Conservation (phyloP, 73 alveolate genomes). For the Paramecium octaurelia region DNA sequence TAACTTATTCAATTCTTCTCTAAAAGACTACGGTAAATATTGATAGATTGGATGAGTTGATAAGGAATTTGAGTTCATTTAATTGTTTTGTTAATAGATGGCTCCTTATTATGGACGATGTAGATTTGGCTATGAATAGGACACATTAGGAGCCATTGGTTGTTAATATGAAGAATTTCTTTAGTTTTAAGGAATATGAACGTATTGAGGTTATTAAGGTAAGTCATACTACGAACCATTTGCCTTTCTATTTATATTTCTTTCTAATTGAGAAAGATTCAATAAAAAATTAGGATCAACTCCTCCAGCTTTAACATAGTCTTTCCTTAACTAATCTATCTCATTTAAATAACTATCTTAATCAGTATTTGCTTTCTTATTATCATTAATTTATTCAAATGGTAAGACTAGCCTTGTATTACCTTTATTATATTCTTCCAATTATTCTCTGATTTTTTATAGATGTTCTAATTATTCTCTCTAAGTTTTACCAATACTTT, state of each 20-base stretch:
- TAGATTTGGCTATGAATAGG: not conserved
- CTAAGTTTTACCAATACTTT: not conserved
- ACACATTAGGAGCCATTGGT: not conserved
- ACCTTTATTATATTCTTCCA: constrained; percentile 39
- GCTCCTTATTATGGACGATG: not conserved
- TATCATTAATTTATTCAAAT: constrained; percentile 3
- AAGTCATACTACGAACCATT: not conserved
- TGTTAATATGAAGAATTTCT: not conserved
- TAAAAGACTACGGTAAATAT: constrained; percentile 25
- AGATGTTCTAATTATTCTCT: constrained; percentile 22
- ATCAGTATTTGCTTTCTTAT: not conserved
- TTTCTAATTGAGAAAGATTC: not conserved
- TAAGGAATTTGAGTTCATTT: not conserved
- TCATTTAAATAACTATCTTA: not conserved
- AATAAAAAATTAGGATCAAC: constrained; percentile 39
- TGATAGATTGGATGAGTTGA: constrained; percentile 6
- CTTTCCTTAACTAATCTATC: constrained; percentile 30
- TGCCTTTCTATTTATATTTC: not conserved
- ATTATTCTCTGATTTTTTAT: not conserved
- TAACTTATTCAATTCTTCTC: not conserved
- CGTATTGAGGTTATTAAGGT: not conserved
- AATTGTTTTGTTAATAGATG: not conserved
- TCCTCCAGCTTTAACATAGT: constrained; percentile 45
- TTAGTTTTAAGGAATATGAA: not conserved
- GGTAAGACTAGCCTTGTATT: constrained; percentile 26